Evolutionary conservation across 306 rosid genomes (phyloP).

Genomic region (Nissolia schottii): DNA sequence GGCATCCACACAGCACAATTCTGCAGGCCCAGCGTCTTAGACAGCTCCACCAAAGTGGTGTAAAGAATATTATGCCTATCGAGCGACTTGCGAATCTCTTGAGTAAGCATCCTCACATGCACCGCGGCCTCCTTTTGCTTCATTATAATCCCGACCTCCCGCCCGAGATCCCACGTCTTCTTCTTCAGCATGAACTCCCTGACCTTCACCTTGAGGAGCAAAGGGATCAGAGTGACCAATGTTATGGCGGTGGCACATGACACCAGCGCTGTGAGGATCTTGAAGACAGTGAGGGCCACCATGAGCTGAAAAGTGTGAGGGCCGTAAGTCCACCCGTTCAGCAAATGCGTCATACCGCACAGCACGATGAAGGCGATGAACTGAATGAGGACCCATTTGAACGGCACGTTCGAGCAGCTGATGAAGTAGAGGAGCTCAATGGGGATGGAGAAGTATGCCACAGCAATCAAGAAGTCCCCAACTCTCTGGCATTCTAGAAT

Average conservation of each 20-base stretch:
- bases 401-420: slow-evolving; percentile 96
- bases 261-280: slow-evolving; percentile 93
- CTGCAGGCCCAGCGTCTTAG: slow-evolving; percentile 84
- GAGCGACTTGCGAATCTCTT: slow-evolving; percentile 95
- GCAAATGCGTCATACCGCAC: slow-evolving; percentile 92
- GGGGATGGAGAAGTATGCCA: slow-evolving; percentile 97
- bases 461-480: slow-evolving; percentile 95
- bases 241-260: slow-evolving; percentile 98
- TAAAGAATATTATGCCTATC: slow-evolving; percentile 79
- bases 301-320: slow-evolving; percentile 96
- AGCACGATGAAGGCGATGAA: slow-evolving; percentile 94
- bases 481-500: slow-evolving; percentile 92
- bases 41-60: slow-evolving; percentile 90
- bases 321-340: slow-evolving; percentile 98
- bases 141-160: slow-evolving; percentile 87
- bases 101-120: slow-evolving; percentile 99
- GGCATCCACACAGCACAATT: slow-evolving; percentile 99
- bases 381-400: slow-evolving; percentile 96
- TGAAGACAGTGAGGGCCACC: slow-evolving; percentile 92
- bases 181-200: slow-evolving; percentile 96
- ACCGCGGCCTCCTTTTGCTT: slow-evolving; percentile 79
- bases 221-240: slow-evolving; percentile 86
- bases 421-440: slow-evolving; percentile 89
- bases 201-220: slow-evolving; percentile 97
- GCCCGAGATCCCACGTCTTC: slow-evolving; percentile 98